phyloP scores from a whole-genome alignment of 2,329 filamentous ascomycete species.

The Fusarium nematophilum region DNA sequence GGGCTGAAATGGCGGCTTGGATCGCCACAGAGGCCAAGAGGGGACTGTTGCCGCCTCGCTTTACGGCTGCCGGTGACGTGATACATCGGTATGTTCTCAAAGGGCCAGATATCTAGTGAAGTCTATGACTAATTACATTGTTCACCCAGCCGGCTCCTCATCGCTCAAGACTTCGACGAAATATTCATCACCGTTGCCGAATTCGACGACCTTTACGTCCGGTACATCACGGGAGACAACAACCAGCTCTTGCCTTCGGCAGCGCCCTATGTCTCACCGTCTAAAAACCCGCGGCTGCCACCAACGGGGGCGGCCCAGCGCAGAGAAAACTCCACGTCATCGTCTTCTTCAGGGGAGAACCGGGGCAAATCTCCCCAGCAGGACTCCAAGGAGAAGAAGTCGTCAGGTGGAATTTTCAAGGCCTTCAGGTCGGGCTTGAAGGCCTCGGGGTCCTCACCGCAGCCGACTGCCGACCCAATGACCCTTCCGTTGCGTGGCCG shows the following conservation, averaged over 20 bases:
- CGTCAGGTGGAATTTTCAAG: background rate
- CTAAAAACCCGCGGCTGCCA: background rate
- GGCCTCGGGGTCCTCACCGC: too few relatives aligned
- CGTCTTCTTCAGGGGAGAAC: too few relatives aligned
- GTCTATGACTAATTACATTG: background rate
- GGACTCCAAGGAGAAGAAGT: too few relatives aligned
- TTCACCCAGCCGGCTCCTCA: conserved; percentile 11
- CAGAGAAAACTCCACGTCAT: too few relatives aligned
- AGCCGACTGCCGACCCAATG: too few relatives aligned
- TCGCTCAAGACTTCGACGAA: conserved; percentile 18
- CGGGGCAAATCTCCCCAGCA: too few relatives aligned
- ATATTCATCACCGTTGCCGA: conserved; percentile 12
- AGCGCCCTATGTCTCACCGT: background rate
- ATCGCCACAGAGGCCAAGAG: conserved; percentile 1
- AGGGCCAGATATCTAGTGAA: background rate
- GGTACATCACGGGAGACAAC: conserved; percentile 6
- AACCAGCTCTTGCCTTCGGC: background rate
- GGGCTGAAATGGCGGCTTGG: conserved; percentile 20
- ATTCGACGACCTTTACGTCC: conserved; percentile 13
- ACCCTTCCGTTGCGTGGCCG: too few relatives aligned
- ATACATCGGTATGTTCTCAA: background rate
- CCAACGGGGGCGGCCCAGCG: background rate
- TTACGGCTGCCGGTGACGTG: too few relatives aligned
- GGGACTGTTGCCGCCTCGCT: background rate
- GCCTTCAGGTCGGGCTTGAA: background rate